These are phyloP conservation scores for Nicotiana otophora DNA, from an alignment of 257 asterid genomes.

Conservation along the genomic window DNA sequence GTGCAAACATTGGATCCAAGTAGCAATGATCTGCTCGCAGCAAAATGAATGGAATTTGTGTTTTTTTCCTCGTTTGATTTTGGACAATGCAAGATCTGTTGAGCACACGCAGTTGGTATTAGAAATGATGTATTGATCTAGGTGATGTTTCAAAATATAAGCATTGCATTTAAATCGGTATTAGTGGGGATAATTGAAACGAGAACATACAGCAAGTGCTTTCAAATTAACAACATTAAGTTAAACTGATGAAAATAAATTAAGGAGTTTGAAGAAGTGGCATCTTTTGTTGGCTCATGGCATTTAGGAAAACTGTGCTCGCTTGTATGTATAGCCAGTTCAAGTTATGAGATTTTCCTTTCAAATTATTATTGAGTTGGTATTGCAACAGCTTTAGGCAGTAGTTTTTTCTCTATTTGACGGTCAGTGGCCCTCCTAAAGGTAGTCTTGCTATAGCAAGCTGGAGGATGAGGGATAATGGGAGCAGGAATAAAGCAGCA, in stretches of 20 bases:
- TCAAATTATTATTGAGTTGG: not conserved
- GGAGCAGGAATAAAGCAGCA: not conserved
- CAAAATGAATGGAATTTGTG: not conserved
- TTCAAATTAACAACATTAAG: not conserved
- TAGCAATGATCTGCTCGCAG: not conserved
- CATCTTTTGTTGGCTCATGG: not conserved
- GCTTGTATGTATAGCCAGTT: not conserved
- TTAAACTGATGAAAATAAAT: not conserved
- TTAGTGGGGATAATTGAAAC: not conserved
- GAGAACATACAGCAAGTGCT: not conserved
- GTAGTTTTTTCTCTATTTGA: not conserved
- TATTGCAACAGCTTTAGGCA: not conserved
- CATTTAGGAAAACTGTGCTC: not conserved
- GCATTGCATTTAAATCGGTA: not conserved
- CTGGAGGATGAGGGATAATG: too few relatives aligned
- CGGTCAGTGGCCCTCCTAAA: not conserved
- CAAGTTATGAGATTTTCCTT: not conserved
- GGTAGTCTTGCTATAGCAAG: too few relatives aligned
- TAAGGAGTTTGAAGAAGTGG: not conserved
- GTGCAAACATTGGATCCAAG: not conserved
- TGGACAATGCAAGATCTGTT: not conserved
- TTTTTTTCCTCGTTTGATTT: not conserved
- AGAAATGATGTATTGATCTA: not conserved
- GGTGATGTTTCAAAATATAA: not conserved
- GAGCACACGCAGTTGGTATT: not conserved